Base-by-base conservation (phyloP, 352 stramenopile genomes). In the Phytophthora pluvialis region DNA sequence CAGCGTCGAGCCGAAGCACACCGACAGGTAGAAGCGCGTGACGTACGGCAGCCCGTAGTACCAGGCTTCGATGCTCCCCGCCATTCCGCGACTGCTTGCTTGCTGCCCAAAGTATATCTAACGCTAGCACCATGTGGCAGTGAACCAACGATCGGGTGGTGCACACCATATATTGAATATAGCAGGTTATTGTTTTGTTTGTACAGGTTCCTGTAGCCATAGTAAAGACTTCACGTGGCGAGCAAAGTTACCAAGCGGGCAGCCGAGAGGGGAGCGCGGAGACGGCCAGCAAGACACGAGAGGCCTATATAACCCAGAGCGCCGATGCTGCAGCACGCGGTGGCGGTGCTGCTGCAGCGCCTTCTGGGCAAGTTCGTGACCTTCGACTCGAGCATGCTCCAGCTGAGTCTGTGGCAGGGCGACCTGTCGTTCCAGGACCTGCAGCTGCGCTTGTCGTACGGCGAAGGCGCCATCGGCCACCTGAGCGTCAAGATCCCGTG, bases 301-400 rank as follows among this genome's bases (percentile, higher is more conserved):
- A 7, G 31, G 7, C 31, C 31, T 35, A 35, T 7, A 35, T 11
- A 35, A 35, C 7, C 10, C 45, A 31, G 36, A 56, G 52, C n/a
- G 38, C 59, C 26, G 18, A 96, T 96, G 88, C 80, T 96, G 26
- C 84, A 96, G 66, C 86, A 81, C 35, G 88, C 85, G 13, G 70
- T 96, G 49, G 88, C 88, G 65, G 61, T 94, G 73, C 73, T 96
- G 60, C 81, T 96, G 46, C 88, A 96, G 83, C 84, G 88, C 15
- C 63, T 96, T 55, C 82, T 96, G 56, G 88, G 88, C 43, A 96
- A 94, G 77, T 94, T 96, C 66, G 83, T 96, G 73, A 91, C 83
- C 13, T 93, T 96, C 61, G 83, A 96, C 71, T 86, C 88, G 60
- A 89, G 53, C 48, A 93, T 94, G 86, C 78, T 96, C 38, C 77